These are phyloP conservation scores for Peronospora farinosa DNA, from an alignment of 352 stramenopile species.

Conservation along the genomic window DNA sequence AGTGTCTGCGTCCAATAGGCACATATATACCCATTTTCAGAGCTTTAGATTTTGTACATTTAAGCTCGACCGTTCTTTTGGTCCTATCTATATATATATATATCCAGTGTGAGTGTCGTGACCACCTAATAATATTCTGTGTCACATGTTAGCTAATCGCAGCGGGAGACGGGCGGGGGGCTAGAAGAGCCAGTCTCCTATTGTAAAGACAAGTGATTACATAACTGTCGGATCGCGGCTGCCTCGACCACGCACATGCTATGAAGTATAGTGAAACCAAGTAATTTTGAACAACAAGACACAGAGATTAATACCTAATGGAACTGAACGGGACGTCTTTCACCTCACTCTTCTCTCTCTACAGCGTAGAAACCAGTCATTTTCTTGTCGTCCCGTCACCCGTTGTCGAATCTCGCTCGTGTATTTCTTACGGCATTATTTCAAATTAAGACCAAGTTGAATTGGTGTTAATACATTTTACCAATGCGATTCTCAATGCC, in stretches of 20 bases:
- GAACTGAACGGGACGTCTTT: background rate
- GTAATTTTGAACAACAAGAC: background rate
- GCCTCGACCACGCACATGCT: background rate
- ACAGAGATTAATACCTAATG: background rate
- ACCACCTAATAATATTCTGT: background rate
- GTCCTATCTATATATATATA: too few relatives aligned
- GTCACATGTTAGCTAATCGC: background rate
- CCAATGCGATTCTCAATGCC: constrained; percentile 38
- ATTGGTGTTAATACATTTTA: background rate
- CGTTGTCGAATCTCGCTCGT: background rate
- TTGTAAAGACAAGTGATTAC: background rate
- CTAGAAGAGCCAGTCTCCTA: background rate
- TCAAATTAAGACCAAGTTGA: background rate
- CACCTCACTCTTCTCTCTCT: constrained; percentile 3
- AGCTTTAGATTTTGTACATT: too few relatives aligned
- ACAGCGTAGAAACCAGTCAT: background rate
- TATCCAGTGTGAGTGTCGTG: background rate
- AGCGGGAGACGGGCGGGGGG: background rate
- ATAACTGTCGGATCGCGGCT: background rate
- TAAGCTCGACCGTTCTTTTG: too few relatives aligned
- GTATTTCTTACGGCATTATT: background rate
- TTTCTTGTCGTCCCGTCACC: background rate
- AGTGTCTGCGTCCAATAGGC: too few relatives aligned
- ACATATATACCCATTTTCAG: too few relatives aligned
- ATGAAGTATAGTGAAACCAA: background rate